Percentiles rank a stretch among this genome's conserved stretches.
These are phyloP conservation scores for Stagonosporopsis chrysanthemi DNA, from an alignment of 2,329 filamentous ascomycete genomes.

Conservation along the genomic window DNA sequence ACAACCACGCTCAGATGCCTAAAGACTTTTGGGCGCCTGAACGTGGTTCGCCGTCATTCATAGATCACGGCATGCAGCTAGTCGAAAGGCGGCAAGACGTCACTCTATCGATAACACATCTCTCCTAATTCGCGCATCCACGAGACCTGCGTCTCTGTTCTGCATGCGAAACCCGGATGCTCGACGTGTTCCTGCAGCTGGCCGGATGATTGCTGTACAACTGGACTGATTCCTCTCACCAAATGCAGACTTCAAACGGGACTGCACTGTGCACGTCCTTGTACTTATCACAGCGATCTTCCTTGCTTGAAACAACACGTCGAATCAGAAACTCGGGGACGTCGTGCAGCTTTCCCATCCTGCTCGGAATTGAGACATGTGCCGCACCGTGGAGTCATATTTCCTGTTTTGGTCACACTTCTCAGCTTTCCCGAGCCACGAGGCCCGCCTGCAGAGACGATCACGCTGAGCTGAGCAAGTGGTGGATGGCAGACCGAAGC, in stretches of 20 bases:
- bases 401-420: slow-evolving; percentile 15
- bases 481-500: slow-evolving; percentile 8
- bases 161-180: slow-evolving; percentile 9
- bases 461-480: slow-evolving; percentile 8
- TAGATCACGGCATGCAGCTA: slow-evolving; percentile 9
- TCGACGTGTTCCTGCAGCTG: slow-evolving; percentile 21
- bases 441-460: slow-evolving; percentile 25
- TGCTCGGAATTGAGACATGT: slow-evolving; percentile 10
- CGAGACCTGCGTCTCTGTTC: slow-evolving; percentile 12
- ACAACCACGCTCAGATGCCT: slow-evolving; percentile 5
- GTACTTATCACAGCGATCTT: slow-evolving; percentile 6
- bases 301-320: slow-evolving; percentile 3
- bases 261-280: background rate
- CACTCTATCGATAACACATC: slow-evolving; percentile 25
- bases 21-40: slow-evolving; percentile 10
- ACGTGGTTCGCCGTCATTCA: slow-evolving; percentile 24
- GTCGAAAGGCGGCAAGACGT: slow-evolving; percentile 22
- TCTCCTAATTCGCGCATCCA: slow-evolving; percentile 13
- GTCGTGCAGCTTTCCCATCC: slow-evolving; percentile 1
- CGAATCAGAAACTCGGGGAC: background rate
- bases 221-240: background rate
- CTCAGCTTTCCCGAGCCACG: slow-evolving; percentile 20
- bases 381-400: slow-evolving; percentile 19
- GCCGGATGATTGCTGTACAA: slow-evolving; percentile 1
- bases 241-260: slow-evolving; percentile 3